Evolutionary conservation across 176 grass and related monocot species (phyloP), one percentile per base, ranked within the genome.

Genomic region (Rhynchospora tenuis): DNA sequence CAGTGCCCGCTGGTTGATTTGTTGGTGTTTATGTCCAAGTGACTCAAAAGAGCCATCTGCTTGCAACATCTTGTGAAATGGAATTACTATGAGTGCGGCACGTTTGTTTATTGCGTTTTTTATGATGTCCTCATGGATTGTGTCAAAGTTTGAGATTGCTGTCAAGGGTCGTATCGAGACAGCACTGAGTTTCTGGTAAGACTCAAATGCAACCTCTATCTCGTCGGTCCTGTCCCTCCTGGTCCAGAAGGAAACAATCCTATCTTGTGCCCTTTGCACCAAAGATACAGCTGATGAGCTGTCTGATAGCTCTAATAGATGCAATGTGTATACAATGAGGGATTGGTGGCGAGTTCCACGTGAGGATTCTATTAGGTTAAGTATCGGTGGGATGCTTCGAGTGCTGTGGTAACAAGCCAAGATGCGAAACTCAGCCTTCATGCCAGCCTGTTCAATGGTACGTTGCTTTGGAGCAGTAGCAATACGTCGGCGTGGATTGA

Each of bases 171-270:
- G 90, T 1, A 94, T 69, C 38, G 54, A 17, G n/a, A 94, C 90
- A 1, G 88, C 4, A 72, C 93, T 92, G 20, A 94, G 88, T 79
- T 88, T 87, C 81, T 88, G 88, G 86, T 88, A 94, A 7, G 93
- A 83, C 86, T 94, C 88, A 84, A 94, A 94, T 33, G 93, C 90
- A 82, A 94, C 93, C 38, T 90, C 88, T 82, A 92, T 73, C 62
- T 11, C 16, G 2, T 54, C 2, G 2, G 67, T 74, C 83, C 84
- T 46, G 17, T 73, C 73, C 29, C 52, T 10, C 47, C 54, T 72
- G 85, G 86, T 90, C 85, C 88, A 94, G 69, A 91, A 94, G 0
- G 93, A 86, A 80, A 87, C 45, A 43, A 85, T 90, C 45, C 90
- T 83, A 70, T 73, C 80, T 3, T 86, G 80, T 6, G 81, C 82